Evolutionary conservation across 768 basidiomycete genomes (phyloP).

Genomic region (Tubosaeta sp.): DNA sequence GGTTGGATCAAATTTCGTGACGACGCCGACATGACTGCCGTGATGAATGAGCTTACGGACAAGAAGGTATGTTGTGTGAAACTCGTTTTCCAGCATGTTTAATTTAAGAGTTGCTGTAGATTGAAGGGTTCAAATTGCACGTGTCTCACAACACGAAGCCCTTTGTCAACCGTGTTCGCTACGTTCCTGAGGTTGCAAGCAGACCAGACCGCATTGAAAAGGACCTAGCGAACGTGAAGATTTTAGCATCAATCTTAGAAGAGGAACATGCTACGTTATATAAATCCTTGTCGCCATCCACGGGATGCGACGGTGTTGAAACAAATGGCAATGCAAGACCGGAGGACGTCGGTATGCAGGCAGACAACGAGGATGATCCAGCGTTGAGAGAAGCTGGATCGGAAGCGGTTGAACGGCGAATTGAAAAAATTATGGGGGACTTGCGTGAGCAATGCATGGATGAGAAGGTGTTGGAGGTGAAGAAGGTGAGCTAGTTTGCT

Average conservation of each 20-base stretch:
- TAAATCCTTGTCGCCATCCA: conserved; percentile 25
- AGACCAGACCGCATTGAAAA: conserved; percentile 75
- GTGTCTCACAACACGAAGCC: conserved; percentile 78
- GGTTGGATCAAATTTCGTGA: conserved; percentile 89
- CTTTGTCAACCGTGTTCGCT: conserved; percentile 72
- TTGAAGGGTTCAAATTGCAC: conserved; percentile 93
- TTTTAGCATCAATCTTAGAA: conserved; percentile 71
- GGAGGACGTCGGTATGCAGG: conserved; percentile 31
- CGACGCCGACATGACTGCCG: conserved; percentile 74
- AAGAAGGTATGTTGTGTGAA: conserved; percentile 59
- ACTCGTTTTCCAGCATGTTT: conserved; percentile 1
- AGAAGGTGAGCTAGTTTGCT: conserved; percentile 53
- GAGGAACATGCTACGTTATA: conserved; percentile 58
- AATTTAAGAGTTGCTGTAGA: conserved; percentile 42
- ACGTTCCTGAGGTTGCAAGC: conserved; percentile 78
- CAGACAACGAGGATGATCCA: conserved; percentile 39
- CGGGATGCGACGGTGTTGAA: conserved; percentile 18
- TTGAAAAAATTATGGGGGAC: conserved; percentile 72
- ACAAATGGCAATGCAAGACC: conserved; percentile 27
- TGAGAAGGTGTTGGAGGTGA: conserved; percentile 60
- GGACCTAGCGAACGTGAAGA: conserved; percentile 74
- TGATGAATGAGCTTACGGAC: conserved; percentile 72
- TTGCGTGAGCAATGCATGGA: conserved; percentile 66
- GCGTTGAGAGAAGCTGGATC: conserved; percentile 65
- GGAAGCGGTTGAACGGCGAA: conserved; percentile 75